Base-by-base conservation (phyloP, 768 basidiomycete genomes). In the Hebeloma cylindrosporum region DNA sequence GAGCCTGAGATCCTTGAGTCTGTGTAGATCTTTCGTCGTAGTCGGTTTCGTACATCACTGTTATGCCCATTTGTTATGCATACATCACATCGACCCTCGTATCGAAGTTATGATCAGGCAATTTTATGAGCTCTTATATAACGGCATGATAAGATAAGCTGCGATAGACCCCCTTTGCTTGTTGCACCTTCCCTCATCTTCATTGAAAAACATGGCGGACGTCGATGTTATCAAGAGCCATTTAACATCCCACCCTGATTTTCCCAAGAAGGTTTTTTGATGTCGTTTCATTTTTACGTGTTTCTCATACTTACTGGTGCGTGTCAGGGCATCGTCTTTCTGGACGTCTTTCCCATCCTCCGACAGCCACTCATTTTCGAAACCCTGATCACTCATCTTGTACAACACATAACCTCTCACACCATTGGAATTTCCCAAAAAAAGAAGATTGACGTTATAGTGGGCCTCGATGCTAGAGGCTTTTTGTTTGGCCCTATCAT, bases 331-430 rank as follows among this genome's bases (percentile, higher is more conserved):
- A 80, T 99, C 60, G 76, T 76, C 36, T 99, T 99, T 68, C 71
- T 94, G 44, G 96, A 99, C 66, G 89, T 98, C 57, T 93, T 97
- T 67, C 96, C 96, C 8, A 75, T 98, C 62, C 77, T 99, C 13
- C 80, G 86, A 11, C 74, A 91, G 60, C 96, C 95, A 8, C 56
- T 87, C 43, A 84, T 83, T 3, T 90, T 95, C 60, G 95, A 97
- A 71, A 83, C 87, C 0, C 78, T 98, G 29, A 86, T 96, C 61
- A 91, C 92, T 9, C 86, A 96, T 62, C 74, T 97, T 47, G 63
- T 89, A 40, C 78, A 94, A 66, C 95, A 88, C 60, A 70, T 98
- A 60, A 84, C 84, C 41, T 90, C 89, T 18, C 70, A 82, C 47
- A 91, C 87, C 6, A 73, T 93, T 54, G 75, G 79, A 16, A 69